Evolutionary conservation across 768 basidiomycete species (phyloP).

Genomic region (Leccinum ochraceum): DNA sequence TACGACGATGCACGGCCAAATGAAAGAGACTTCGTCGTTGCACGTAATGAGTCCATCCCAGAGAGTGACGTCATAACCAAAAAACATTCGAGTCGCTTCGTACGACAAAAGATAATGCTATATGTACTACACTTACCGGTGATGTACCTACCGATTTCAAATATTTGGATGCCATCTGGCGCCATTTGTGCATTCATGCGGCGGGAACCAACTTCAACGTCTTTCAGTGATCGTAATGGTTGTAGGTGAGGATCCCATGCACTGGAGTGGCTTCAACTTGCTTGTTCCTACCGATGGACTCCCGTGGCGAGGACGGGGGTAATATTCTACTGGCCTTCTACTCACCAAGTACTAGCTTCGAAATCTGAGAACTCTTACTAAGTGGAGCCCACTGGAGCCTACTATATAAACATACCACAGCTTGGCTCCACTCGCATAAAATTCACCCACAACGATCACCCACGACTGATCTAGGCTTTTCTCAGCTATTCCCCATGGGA

Average conservation of each 20-base stretch:
- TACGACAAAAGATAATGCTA: background rate
- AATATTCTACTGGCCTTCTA: background rate
- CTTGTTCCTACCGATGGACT: background rate
- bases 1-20: slow-evolving; percentile 25
- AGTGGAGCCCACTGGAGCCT: background rate
- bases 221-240: background rate
- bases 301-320: background rate
- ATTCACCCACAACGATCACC: background rate
- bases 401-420: background rate
- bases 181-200: background rate
- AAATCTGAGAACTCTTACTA: background rate
- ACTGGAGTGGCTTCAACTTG: background rate
- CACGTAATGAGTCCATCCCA: slow-evolving; percentile 22
- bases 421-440: background rate
- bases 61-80: slow-evolving; percentile 9
- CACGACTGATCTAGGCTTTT: background rate
- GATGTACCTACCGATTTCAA: slow-evolving; percentile 9
- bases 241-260: no score
- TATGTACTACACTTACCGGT: slow-evolving; percentile 6
- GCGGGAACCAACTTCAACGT: background rate
- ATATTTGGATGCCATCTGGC: background rate
- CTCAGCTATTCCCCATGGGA: background rate
- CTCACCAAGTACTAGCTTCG: background rate
- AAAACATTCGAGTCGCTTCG: background rate
- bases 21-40: slow-evolving; percentile 20